phyloP scores from a whole-genome alignment of 495 filamentous ascomycete species.

The Terfezia boudieri region DNA sequence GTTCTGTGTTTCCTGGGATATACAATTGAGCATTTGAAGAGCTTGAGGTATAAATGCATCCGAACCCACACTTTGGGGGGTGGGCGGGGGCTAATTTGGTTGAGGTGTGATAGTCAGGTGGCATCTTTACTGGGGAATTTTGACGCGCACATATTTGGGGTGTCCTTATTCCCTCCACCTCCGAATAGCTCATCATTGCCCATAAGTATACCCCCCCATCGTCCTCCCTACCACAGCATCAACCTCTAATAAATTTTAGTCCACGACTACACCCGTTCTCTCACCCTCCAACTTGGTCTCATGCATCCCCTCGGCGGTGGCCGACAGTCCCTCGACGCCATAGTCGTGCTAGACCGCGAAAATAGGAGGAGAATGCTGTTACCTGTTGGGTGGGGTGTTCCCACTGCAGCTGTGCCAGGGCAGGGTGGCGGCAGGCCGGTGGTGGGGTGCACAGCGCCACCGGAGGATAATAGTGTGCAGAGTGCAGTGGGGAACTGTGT shows the following conservation, averaged over 20 bases:
- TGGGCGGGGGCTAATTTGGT: conserved; percentile 1
- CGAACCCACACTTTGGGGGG: too few relatives aligned
- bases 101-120: conserved; percentile 6
- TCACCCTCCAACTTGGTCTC: conserved; percentile 19
- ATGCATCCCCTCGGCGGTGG: conserved; percentile 25
- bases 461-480: conserved; percentile 7
- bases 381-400: conserved; percentile 24
- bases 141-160: conserved; percentile 10
- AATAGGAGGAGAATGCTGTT: conserved; percentile 20
- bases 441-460: not conserved
- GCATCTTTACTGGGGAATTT: conserved; percentile 7
- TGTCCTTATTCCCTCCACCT: conserved; percentile 6
- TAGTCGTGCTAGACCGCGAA: conserved; percentile 22
- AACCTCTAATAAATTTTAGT: conserved; percentile 2
- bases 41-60: conserved; percentile 7
- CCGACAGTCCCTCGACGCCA: conserved; percentile 21
- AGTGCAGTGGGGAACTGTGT: conserved; percentile 16
- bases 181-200: conserved; percentile 9
- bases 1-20: conserved; percentile 17
- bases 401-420: conserved; percentile 7
- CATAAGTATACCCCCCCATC: conserved; percentile 4
- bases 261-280: conserved; percentile 9
- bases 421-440: conserved; percentile 1
- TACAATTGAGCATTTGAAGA: conserved; percentile 10
- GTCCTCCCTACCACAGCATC: not conserved